These are phyloP conservation scores for Oldenlandia corymbosa DNA, from an alignment of 257 asterid species.

Conservation along the genomic window DNA sequence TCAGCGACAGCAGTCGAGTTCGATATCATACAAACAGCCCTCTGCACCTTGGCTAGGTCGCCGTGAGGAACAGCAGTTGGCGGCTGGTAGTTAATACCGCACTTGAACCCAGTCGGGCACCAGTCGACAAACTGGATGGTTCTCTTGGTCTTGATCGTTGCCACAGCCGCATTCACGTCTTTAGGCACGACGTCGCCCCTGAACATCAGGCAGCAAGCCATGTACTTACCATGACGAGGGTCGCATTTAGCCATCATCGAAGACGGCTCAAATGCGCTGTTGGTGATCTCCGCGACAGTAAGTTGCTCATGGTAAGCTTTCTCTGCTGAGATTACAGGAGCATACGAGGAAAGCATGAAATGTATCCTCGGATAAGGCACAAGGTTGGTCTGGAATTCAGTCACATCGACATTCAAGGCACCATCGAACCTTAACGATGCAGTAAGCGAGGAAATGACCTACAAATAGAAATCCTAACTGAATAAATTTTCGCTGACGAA, in stretches of 20 bases:
- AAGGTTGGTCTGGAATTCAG: constrained; percentile 30
- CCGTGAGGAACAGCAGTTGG: constrained; percentile 29
- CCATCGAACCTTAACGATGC: constrained; percentile 30
- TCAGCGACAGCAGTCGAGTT: constrained; percentile 26
- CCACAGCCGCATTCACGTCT: constrained; percentile 27
- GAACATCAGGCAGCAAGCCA: constrained; percentile 32
- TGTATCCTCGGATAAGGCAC: constrained; percentile 23
- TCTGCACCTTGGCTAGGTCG: constrained; percentile 26
- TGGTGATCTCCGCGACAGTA: constrained; percentile 24
- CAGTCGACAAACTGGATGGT: constrained; percentile 27
- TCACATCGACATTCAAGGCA: constrained; percentile 26
- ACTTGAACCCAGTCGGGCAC: constrained; percentile 29
- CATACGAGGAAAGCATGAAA: constrained; percentile 24
- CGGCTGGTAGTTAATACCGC: constrained; percentile 27
- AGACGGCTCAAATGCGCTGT: constrained; percentile 27
- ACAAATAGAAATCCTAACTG: background rate
- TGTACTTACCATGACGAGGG: constrained; percentile 25
- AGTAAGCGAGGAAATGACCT: constrained; percentile 28
- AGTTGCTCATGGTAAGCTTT: constrained; percentile 26
- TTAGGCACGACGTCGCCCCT: constrained; percentile 27
- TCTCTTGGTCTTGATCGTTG: constrained; percentile 28
- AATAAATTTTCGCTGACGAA: too few relatives aligned
- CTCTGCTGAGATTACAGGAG: constrained; percentile 25
- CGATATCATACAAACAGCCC: constrained; percentile 27
- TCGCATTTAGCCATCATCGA: constrained; percentile 31